Conservation (phyloP, 2,329 filamentous ascomycete species). For the Aotearoamyces nothofagi region DNA sequence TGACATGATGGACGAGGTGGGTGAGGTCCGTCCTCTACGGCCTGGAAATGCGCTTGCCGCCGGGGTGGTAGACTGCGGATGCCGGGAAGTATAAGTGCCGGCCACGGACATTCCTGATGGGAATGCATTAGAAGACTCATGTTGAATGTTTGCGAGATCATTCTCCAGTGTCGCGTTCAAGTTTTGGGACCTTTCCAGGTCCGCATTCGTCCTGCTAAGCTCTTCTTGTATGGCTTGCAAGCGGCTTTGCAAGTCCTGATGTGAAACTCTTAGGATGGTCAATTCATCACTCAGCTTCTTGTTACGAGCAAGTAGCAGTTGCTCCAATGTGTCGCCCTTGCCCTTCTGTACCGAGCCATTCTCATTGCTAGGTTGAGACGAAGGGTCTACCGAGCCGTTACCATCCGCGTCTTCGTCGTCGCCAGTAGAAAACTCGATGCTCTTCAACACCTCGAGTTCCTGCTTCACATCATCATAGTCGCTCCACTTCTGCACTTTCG, state of each 20-base stretch:
- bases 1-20: slow-evolving; percentile 95
- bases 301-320: slow-evolving; percentile 80
- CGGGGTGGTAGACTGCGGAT: slow-evolving; percentile 48
- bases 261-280: slow-evolving; percentile 81
- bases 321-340: slow-evolving; percentile 73
- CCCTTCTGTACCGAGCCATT: slow-evolving; percentile 37
- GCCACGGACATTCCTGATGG: slow-evolving; percentile 86
- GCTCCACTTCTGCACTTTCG: slow-evolving; percentile 74
- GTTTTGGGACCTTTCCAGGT: slow-evolving; percentile 71
- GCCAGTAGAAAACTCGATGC: slow-evolving; percentile 89
- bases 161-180: slow-evolving; percentile 84
- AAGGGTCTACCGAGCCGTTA: slow-evolving; percentile 9
- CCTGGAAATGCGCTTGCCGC: slow-evolving; percentile 26
- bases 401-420: slow-evolving; percentile 41
- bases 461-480: slow-evolving; percentile 96
- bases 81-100: slow-evolving; percentile 73
- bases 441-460: slow-evolving; percentile 91
- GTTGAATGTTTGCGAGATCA: slow-evolving; percentile 76
- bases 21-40: slow-evolving; percentile 61
- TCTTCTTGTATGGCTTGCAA: slow-evolving; percentile 73
- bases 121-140: slow-evolving; percentile 69
- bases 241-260: slow-evolving; percentile 75
- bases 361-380: slow-evolving; percentile 16
- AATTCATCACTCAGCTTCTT: slow-evolving; percentile 94
- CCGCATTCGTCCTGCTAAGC: slow-evolving; percentile 66